phyloP scores from a whole-genome alignment of 148 eudicot genomes.

The Dianthus caryophyllus region DNA sequence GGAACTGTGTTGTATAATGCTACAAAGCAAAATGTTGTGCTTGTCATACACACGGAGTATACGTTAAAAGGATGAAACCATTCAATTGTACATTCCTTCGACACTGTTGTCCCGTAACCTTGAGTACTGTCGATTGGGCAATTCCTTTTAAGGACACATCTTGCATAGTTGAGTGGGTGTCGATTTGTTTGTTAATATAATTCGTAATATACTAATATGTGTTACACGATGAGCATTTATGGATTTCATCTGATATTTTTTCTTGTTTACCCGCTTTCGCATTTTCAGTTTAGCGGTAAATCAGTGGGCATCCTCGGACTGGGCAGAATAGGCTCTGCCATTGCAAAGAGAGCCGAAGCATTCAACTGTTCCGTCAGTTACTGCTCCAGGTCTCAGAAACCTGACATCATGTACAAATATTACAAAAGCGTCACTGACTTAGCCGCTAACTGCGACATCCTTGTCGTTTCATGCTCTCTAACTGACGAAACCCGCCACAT shows the following conservation, averaged over 20 bases:
- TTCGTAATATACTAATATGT: too few species aligned
- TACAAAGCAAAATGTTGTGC: too few species aligned
- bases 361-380: conserved; percentile 64
- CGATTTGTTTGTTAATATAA: too few species aligned
- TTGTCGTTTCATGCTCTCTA: conserved; percentile 55
- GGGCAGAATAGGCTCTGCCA: conserved; percentile 78
- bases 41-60: too few species aligned
- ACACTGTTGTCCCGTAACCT: too few species aligned
- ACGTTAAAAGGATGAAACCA: too few species aligned
- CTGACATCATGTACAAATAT: conserved; percentile 42
- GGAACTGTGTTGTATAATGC: neutral
- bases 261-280: neutral
- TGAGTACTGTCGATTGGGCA: too few species aligned
- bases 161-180: too few species aligned
- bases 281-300: conserved; percentile 73
- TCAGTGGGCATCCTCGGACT: conserved; percentile 67
- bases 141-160: too few species aligned
- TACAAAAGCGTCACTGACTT: conserved; percentile 45
- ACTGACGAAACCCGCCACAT: conserved; percentile 66
- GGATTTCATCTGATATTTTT: neutral
- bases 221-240: neutral
- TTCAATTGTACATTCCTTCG: too few species aligned
- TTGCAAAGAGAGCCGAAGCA: conserved; percentile 76
- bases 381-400: conserved; percentile 58
- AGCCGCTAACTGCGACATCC: conserved; percentile 56